phyloP scores from a whole-genome alignment of 192 early-diverging fungal genomes.

The Coemansia sp. region DNA sequence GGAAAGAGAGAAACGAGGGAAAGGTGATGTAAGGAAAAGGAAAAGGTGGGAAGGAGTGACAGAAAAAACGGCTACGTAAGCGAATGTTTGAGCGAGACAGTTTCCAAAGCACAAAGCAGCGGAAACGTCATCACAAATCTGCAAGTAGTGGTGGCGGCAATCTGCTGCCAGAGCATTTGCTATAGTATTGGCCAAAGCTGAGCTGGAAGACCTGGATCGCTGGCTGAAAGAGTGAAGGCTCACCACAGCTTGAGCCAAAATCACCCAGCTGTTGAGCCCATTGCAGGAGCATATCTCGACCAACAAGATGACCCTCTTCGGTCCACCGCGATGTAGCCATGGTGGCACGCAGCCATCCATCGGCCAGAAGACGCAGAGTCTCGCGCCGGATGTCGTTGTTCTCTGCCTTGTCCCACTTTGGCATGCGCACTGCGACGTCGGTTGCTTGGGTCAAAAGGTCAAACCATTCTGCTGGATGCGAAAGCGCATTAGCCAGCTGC shows the following conservation, averaged over 20 bases:
- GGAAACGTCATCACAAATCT: not conserved
- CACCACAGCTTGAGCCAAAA: slow-evolving; percentile 27
- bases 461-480: slow-evolving; percentile 64
- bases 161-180: slow-evolving; percentile 10
- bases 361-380: slow-evolving; percentile 68
- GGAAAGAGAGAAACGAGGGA: not conserved
- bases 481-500: slow-evolving; percentile 23
- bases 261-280: slow-evolving; percentile 65
- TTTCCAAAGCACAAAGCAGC: not conserved
- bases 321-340: slow-evolving; percentile 68
- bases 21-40: too few species aligned
- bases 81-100: too few species aligned
- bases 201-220: slow-evolving; percentile 42
- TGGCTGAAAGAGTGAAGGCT: slow-evolving; percentile 43
- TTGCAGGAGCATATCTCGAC: slow-evolving; percentile 71
- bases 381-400: slow-evolving; percentile 68
- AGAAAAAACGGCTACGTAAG: too few species aligned
- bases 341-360: slow-evolving; percentile 76
- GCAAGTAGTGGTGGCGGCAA: slow-evolving; percentile 9
- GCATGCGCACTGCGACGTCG: slow-evolving; percentile 71
- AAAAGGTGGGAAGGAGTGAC: too few species aligned
- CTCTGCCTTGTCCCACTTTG: slow-evolving; percentile 69
- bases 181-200: slow-evolving; percentile 34
- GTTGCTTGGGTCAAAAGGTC: slow-evolving; percentile 79
- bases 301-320: slow-evolving; percentile 79